These are phyloP conservation scores for Bolboschoenoplectus hybrid DNA, from an alignment of 202 grass and related monocot species.

Conservation along the genomic window DNA sequence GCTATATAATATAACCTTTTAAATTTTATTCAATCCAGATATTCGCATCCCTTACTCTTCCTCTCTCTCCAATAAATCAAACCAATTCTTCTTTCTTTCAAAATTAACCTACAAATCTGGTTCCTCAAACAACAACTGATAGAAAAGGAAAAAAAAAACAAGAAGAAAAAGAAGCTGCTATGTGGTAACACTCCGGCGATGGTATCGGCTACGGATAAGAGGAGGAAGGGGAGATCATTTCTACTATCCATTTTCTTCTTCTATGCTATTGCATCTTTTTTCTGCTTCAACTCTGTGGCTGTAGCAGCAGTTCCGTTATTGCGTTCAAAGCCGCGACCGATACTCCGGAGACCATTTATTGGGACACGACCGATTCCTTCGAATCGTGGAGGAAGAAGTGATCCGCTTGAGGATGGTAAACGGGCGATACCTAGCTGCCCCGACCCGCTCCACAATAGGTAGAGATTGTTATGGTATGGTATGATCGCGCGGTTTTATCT, in stretches of 20 bases:
- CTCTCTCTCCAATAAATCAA: background rate
- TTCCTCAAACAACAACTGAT: background rate
- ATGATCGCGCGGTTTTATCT: background rate
- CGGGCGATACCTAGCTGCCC: constrained; percentile 65
- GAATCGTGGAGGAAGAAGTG: background rate
- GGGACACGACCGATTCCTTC: constrained; percentile 50
- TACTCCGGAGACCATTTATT: constrained; percentile 26
- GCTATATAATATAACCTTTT: constrained; percentile 12
- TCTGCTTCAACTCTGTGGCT: constrained; percentile 9
- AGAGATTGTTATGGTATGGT: constrained; percentile 28
- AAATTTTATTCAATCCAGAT: background rate
- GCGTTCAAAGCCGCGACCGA: background rate
- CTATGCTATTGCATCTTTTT: constrained; percentile 4
- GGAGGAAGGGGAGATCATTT: constrained; percentile 20
- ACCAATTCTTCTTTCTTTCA: background rate
- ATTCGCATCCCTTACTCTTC: background rate
- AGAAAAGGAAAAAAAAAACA: too few species aligned
- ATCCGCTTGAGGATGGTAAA: constrained; percentile 43
- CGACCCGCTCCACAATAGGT: constrained; percentile 68
- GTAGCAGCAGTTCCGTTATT: constrained; percentile 36
- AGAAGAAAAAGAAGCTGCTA: background rate
- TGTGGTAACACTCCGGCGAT: background rate
- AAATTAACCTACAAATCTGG: background rate
- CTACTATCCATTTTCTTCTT: constrained; percentile 8
- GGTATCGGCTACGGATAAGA: constrained; percentile 3